Evolutionary conservation across 2,329 filamentous ascomycete genomes (phyloP).

Genomic region (Pyrenochaeta sp.): DNA sequence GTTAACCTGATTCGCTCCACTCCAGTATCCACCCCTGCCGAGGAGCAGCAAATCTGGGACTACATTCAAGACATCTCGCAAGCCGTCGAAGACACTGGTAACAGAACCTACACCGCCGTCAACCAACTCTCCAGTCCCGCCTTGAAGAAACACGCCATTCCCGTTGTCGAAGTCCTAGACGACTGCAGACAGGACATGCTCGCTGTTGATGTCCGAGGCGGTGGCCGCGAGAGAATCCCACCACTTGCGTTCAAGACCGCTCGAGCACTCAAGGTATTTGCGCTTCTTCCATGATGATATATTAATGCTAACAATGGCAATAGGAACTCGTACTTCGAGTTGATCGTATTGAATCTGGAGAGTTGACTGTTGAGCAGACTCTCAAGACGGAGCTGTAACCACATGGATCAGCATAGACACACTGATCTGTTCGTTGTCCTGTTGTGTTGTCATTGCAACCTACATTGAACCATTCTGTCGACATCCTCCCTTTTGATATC

Average conservation of each 20-base stretch:
- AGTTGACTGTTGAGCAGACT: slow-evolving; percentile 44
- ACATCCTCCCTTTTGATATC: too few relatives aligned
- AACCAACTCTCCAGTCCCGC: slow-evolving; percentile 58
- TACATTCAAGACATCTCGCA: slow-evolving; percentile 74
- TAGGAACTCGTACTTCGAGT: slow-evolving; percentile 53
- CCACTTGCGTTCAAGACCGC: slow-evolving; percentile 89
- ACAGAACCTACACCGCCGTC: slow-evolving; percentile 65
- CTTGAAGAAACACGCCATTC: slow-evolving; percentile 59
- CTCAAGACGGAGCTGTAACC: slow-evolving; percentile 42
- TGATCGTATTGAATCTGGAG: slow-evolving; percentile 50
- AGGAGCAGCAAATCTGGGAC: slow-evolving; percentile 63
- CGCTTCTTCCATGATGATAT: background rate
- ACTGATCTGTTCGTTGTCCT: too few relatives aligned
- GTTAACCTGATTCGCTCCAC: slow-evolving; percentile 70
- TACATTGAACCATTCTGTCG: background rate
- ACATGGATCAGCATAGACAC: background rate
- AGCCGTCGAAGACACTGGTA: slow-evolving; percentile 74
- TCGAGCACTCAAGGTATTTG: slow-evolving; percentile 72
- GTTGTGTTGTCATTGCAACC: too few relatives aligned
- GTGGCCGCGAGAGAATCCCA: slow-evolving; percentile 70
- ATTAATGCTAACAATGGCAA: slow-evolving; percentile 15
- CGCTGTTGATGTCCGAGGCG: slow-evolving; percentile 66
- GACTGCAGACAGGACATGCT: slow-evolving; percentile 71
- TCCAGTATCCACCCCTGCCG: slow-evolving; percentile 34
- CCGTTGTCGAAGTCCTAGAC: slow-evolving; percentile 64